Base-by-base conservation (phyloP, 2,329 filamentous ascomycete species). In the Verticillium longisporum region DNA sequence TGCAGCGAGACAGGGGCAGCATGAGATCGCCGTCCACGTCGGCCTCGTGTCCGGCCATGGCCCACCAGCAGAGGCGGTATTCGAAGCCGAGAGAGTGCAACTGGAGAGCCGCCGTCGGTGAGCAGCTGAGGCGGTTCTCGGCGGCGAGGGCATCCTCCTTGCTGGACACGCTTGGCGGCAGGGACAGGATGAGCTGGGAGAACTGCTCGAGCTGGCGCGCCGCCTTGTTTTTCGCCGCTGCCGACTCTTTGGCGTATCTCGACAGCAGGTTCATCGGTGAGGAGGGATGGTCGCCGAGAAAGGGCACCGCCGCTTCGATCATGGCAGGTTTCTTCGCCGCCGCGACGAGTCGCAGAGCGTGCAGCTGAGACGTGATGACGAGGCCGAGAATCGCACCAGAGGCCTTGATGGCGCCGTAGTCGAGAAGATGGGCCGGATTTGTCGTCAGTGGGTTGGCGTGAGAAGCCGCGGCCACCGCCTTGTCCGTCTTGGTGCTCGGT, bases 151-250 rank as follows among this genome's bases (percentile, higher is more conserved):
- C 72, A 67, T 93, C 90, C 50, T 88, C 84, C 10, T 84, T 81
- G 57, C 78, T 77, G 1, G 88, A 85, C n/a, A 89, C 77, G 67
- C 84, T 88, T 1, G 90, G 89, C 33, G 87, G 83, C 1, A 92
- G 73, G 0, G 85, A 83, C 1, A 92, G 75, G 0, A 92, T 75
- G 2, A 80, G 79, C 65, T 90, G 87, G 0, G 88, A 86, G 1
- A 92, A 69, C 0, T 79, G 81, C 57, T 91, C 88, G 18, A 93
- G 75, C 64, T 91, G 88, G 3, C 84, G 85, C 10, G 84, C 79
- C 18, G 81, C 77, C 69, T 90, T 92, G 7, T 77, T 74, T 11
- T 76, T 71, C n/a, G 83, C 79, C 15, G 80, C 75, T 3, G 75
- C 69, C 60, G 72, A 72, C 56, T 73, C 71, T 60, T 76, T 74